Conservation (phyloP, 345 rosid species). For the Isatis tinctoria region DNA sequence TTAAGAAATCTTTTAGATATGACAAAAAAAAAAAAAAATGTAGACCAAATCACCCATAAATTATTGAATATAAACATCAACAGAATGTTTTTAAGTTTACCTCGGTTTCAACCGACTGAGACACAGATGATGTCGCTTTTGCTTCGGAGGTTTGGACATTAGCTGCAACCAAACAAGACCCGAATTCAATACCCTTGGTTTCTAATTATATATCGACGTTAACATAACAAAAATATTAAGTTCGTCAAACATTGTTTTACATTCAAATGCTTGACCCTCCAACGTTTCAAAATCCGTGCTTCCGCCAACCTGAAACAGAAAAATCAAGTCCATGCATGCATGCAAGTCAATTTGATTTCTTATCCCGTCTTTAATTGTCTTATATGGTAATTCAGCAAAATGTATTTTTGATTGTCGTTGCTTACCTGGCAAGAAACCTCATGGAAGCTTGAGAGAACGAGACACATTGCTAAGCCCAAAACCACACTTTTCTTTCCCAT, state of each 20-base stretch:
- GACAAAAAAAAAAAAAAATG: too few species aligned
- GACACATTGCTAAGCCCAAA: slow-evolving; percentile 8
- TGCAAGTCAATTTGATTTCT: neutral
- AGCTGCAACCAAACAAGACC: slow-evolving; percentile 1
- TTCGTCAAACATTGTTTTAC: neutral
- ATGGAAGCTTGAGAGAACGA: slow-evolving; percentile 15
- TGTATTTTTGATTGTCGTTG: neutral
- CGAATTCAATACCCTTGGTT: neutral
- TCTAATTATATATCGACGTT: neutral
- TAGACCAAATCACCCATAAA: too few species aligned
- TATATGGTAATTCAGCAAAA: neutral
- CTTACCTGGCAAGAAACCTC: slow-evolving; percentile 20
- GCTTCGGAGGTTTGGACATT: neutral
- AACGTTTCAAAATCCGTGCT: neutral
- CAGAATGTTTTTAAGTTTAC: neutral
- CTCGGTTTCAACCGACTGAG: neutral
- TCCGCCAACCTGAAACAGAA: neutral
- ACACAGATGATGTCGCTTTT: neutral
- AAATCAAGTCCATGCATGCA: slow-evolving; percentile 13
- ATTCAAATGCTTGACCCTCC: neutral
- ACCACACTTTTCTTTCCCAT: neutral
- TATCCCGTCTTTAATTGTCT: too few species aligned
- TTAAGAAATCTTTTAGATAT: neutral
- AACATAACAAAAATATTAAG: neutral
- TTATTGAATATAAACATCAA: neutral